Evolutionary conservation across 2,329 filamentous ascomycete genomes (phyloP).

Genomic region (Elsinoe ampelina): DNA sequence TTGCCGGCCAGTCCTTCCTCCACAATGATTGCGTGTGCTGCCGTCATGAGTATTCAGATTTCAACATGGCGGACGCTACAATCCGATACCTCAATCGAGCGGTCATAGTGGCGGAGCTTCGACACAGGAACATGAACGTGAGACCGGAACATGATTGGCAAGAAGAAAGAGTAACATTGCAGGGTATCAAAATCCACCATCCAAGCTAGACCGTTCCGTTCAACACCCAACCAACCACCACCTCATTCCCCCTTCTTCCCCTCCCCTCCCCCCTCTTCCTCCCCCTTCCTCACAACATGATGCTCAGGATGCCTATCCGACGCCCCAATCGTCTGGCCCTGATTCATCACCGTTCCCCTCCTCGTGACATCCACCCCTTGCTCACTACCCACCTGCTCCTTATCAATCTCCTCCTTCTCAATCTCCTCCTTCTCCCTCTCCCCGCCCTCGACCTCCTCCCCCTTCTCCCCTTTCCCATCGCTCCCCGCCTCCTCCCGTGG

Average conservation of each 20-base stretch:
- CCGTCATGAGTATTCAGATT: background rate
- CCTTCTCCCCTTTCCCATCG: background rate
- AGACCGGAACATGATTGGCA: too few species aligned
- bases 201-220: background rate
- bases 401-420: background rate
- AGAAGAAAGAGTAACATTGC: background rate
- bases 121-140: too few species aligned
- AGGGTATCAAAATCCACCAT: background rate
- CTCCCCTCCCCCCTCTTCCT: background rate
- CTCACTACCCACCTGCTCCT: background rate
- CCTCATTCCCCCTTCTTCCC: background rate
- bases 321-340: constrained; percentile 9
- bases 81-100: too few species aligned
- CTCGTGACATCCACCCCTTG: background rate
- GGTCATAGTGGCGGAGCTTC: too few species aligned
- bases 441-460: background rate
- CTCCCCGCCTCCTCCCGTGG: background rate
- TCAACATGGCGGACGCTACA: too few species aligned
- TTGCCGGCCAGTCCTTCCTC: background rate
- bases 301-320: constrained; percentile 7
- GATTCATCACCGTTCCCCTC: constrained; percentile 2
- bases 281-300: background rate
- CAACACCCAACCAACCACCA: background rate
- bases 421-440: background rate
- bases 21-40: background rate